Evolutionary conservation across 345 rosid genomes (phyloP).

Genomic region (Eucalyptus melliodora): DNA sequence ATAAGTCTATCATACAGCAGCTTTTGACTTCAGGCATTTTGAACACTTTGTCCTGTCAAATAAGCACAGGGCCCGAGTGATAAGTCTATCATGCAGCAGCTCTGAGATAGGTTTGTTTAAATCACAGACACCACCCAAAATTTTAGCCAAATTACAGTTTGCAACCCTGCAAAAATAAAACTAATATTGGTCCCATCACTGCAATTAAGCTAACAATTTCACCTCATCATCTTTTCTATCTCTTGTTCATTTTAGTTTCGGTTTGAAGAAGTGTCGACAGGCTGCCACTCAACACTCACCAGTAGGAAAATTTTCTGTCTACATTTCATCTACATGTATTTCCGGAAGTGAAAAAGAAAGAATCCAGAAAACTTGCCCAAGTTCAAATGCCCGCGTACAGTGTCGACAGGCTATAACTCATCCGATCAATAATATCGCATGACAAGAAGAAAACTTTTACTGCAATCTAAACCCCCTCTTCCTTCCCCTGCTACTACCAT

Average conservation of each 20-base stretch:
- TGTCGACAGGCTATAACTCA: neutral
- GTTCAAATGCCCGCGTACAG: neutral
- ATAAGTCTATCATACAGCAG: neutral
- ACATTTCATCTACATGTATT: neutral
- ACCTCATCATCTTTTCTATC: neutral
- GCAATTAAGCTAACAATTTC: neutral
- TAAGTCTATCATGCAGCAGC: too few relatives aligned
- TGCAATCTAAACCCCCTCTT: neutral
- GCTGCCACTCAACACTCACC: neutral
- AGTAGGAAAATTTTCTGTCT: neutral
- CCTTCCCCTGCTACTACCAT: neutral
- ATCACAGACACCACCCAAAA: neutral
- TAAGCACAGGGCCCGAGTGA: neutral
- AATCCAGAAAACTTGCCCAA: neutral
- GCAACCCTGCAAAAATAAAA: neutral
- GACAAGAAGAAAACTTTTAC: neutral
- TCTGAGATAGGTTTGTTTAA: neutral
- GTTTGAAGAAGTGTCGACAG: neutral
- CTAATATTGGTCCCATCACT: neutral
- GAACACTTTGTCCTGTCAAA: neutral
- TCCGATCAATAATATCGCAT: neutral
- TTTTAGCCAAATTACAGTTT: neutral
- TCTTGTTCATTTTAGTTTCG: neutral
- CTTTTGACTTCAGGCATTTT: neutral
- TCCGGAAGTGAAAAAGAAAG: neutral